Evolutionary conservation across 352 stramenopile genomes (phyloP).

Genomic region (Phytophthora palmivora): DNA sequence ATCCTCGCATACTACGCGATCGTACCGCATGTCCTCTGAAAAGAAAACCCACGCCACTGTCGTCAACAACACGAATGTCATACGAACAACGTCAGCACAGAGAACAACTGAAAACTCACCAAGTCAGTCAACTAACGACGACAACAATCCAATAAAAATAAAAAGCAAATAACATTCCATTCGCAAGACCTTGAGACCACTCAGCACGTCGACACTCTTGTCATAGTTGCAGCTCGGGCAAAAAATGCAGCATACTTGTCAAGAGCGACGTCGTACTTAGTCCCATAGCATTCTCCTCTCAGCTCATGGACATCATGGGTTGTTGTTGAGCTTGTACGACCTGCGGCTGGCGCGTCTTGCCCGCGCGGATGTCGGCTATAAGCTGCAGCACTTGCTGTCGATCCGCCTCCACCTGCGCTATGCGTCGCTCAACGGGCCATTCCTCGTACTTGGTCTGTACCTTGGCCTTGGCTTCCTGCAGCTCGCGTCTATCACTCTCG

Average conservation of each 20-base stretch:
- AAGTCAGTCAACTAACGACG: conserved; percentile 2
- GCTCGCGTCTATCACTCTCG: conserved; percentile 63
- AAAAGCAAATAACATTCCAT: conserved; percentile 47
- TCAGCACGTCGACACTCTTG: conserved; percentile 1
- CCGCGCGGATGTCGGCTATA: conserved; percentile 74
- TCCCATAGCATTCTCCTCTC: conserved; percentile 21
- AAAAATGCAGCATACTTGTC: conserved; percentile 18
- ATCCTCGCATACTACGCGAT: conserved; percentile 25
- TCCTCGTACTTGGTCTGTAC: conserved; percentile 63
- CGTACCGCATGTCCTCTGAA: neutral
- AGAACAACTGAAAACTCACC: neutral
- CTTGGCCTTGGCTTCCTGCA: conserved; percentile 58
- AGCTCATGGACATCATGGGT: conserved; percentile 56
- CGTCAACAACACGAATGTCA: neutral
- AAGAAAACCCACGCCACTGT: conserved; percentile 6
- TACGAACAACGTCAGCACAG: neutral
- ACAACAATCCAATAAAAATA: conserved; percentile 21
- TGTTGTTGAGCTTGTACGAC: conserved; percentile 41
- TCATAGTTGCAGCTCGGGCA: conserved; percentile 13
- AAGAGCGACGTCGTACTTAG: neutral
- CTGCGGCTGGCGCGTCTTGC: conserved; percentile 55
- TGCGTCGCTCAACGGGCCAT: conserved; percentile 82
- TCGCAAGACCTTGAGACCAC: conserved; percentile 19
- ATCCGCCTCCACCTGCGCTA: conserved; percentile 83
- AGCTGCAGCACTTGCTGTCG: conserved; percentile 79